Evolutionary conservation across 345 rosid genomes (phyloP).

Genomic region (Euphorbia peplus): DNA sequence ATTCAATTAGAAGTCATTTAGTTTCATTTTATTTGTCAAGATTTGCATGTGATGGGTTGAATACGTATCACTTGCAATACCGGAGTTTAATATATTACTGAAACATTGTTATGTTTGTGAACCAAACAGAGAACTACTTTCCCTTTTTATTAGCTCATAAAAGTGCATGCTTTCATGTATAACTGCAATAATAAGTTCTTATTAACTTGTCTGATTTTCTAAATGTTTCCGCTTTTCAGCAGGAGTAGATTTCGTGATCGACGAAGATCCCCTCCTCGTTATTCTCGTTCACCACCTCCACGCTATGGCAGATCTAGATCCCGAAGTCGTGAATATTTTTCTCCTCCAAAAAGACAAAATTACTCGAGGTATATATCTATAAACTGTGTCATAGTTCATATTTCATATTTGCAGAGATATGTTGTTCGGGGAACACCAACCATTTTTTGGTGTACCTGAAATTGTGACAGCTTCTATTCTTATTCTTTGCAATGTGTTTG

Average conservation of each 20-base stretch:
- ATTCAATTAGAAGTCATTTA: not conserved
- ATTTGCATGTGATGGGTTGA: not conserved
- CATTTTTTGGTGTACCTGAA: not conserved
- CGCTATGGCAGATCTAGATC: constrained; percentile 62
- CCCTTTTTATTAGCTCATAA: not conserved
- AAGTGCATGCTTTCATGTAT: not conserved
- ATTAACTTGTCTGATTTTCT: not conserved
- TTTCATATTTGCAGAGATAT: not conserved
- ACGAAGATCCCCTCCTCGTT: constrained; percentile 31
- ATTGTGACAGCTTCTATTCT: not conserved
- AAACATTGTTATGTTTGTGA: not conserved
- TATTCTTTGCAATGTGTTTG: not conserved
- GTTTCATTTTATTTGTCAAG: not conserved
- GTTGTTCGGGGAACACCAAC: not conserved
- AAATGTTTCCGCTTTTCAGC: constrained; percentile 16
- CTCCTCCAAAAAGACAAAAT: constrained; percentile 25
- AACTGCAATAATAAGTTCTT: not conserved
- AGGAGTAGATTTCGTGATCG: constrained; percentile 28
- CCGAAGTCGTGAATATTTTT: constrained; percentile 26
- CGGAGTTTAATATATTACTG: no score
- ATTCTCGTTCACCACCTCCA: constrained; percentile 74
- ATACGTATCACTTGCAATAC: not conserved
- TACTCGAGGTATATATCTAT: constrained; percentile 46
- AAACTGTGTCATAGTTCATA: not conserved
- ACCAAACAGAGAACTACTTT: not conserved